phyloP scores from a whole-genome alignment of 768 basidiomycete genomes.

The Lactarius trivialis region DNA sequence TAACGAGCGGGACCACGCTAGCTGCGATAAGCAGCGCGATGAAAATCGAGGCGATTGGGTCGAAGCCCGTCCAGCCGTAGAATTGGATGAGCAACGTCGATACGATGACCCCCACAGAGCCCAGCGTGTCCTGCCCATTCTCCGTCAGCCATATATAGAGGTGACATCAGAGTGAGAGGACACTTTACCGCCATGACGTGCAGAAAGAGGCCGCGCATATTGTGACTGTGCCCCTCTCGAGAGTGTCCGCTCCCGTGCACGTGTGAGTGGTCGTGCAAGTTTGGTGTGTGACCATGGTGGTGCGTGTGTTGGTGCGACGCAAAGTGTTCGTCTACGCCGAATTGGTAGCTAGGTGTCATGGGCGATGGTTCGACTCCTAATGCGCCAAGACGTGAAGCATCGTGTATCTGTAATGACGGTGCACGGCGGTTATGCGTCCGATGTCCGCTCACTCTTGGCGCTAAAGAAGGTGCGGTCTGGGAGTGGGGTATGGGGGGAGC shows the following conservation, averaged over 20 bases:
- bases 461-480: constrained; percentile 12
- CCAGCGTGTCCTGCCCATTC: constrained; percentile 71
- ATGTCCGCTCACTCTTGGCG: neutral
- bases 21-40: constrained; percentile 94
- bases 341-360: constrained; percentile 58
- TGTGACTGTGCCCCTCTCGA: constrained; percentile 89
- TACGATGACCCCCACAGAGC: constrained; percentile 95
- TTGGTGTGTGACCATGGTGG: constrained; percentile 32
- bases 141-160: constrained; percentile 14
- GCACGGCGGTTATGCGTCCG: constrained; percentile 15
- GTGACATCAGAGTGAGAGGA: constrained; percentile 26
- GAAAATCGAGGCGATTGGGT: constrained; percentile 95
- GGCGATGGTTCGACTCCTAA: constrained; percentile 39
- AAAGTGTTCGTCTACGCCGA: constrained; percentile 48
- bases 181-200: constrained; percentile 84
- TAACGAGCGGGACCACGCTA: constrained; percentile 90
- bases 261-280: constrained; percentile 48
- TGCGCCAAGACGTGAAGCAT: neutral
- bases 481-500: constrained; percentile 25
- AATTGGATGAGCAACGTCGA: constrained; percentile 93
- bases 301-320: constrained; percentile 36
- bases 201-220: constrained; percentile 98
- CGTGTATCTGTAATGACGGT: constrained; percentile 20
- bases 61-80: constrained; percentile 98
- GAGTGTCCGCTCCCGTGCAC: constrained; percentile 35